A percentile compares a stretch with the other conserved stretches of the same genome.
phyloP scores from a whole-genome alignment of 371 early-diverging fungal genomes.

The Nematocida parisii region DNA sequence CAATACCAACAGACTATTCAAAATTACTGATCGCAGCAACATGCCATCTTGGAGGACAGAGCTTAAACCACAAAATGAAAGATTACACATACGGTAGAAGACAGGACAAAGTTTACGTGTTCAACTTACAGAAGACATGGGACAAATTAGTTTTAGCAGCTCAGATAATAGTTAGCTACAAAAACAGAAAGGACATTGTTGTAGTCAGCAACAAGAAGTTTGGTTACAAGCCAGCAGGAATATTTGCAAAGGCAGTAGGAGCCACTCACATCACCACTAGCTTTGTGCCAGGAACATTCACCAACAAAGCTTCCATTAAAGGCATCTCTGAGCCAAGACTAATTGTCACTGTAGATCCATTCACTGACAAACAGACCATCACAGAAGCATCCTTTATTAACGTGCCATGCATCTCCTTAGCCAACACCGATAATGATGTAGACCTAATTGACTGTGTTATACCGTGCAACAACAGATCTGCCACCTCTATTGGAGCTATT shows the following conservation, averaged over 20 bases:
- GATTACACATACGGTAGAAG: conserved; percentile 66
- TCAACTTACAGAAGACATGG: conserved; percentile 96
- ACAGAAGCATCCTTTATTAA: conserved; percentile 95
- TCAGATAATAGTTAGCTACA: conserved; percentile 83
- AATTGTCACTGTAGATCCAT: conserved; percentile 92
- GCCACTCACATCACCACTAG: conserved; percentile 93
- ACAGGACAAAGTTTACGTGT: conserved; percentile 72
- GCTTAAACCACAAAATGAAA: conserved; percentile 63
- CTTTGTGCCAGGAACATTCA: conserved; percentile 99
- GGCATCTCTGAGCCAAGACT: conserved; percentile 93
- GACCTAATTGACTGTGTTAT: conserved; percentile 93
- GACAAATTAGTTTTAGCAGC: conserved; percentile 97
- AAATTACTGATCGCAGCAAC: conserved; percentile 63
- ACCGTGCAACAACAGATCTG: conserved; percentile 97
- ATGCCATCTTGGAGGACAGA: conserved; percentile 69
- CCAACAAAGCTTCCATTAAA: conserved; percentile 90
- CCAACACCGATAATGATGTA: conserved; percentile 89
- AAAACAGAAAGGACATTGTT: conserved; percentile 86
- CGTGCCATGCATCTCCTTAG: conserved; percentile 95
- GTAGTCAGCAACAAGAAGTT: conserved; percentile 89
- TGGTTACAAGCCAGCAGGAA: conserved; percentile 94
- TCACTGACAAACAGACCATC: conserved; percentile 93
- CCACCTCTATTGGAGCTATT: conserved; percentile 89
- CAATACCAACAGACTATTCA: conserved; percentile 66
- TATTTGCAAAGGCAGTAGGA: conserved; percentile 91